Evolutionary conservation across 192 early-diverging fungal species (phyloP).

Genomic region (Rhizophlyctis rosea): DNA sequence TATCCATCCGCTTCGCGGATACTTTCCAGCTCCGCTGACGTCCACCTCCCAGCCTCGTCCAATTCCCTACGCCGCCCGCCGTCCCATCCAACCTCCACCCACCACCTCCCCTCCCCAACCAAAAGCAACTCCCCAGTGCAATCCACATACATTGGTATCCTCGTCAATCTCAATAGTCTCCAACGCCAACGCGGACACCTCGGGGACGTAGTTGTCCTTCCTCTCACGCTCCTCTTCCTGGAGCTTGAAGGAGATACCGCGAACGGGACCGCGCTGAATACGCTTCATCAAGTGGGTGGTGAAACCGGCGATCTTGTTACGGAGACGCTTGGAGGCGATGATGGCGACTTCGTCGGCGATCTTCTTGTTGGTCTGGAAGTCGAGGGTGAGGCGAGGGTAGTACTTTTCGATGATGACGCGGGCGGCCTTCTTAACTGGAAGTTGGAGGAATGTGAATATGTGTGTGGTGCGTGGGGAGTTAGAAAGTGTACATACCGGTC

Average conservation of each 20-base stretch:
- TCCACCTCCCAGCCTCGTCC: too few relatives aligned
- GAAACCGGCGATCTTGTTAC: constrained; percentile 99
- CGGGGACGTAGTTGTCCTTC: constrained; percentile 99
- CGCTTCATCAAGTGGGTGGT: constrained; percentile 99
- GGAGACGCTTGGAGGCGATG: constrained; percentile 97
- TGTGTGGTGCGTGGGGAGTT: too few relatives aligned
- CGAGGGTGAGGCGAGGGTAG: constrained; percentile 97
- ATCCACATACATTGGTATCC: constrained; percentile 86
- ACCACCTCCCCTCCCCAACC: not conserved
- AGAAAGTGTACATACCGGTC: too few relatives aligned
- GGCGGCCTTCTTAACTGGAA: constrained; percentile 99
- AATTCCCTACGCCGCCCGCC: too few relatives aligned
- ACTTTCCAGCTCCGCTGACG: too few relatives aligned
- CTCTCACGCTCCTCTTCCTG: constrained; percentile 99
- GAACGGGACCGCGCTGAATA: constrained; percentile 97
- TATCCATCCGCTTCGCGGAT: too few relatives aligned
- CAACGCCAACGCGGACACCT: constrained; percentile 91
- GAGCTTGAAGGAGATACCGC: constrained; percentile 99
- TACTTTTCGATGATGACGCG: constrained; percentile 99
- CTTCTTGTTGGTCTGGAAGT: constrained; percentile 99
- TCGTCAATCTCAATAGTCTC: constrained; percentile 91
- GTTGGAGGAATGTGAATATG: too few relatives aligned
- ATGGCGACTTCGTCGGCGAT: constrained; percentile 96
- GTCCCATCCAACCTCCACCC: too few relatives aligned
- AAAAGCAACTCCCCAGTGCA: constrained; percentile 10